Percentiles rank a stretch among this genome's conserved stretches.
phyloP scores from a whole-genome alignment of 2,329 filamentous ascomycete genomes.

The Torrubiellomyces zombiae region DNA sequence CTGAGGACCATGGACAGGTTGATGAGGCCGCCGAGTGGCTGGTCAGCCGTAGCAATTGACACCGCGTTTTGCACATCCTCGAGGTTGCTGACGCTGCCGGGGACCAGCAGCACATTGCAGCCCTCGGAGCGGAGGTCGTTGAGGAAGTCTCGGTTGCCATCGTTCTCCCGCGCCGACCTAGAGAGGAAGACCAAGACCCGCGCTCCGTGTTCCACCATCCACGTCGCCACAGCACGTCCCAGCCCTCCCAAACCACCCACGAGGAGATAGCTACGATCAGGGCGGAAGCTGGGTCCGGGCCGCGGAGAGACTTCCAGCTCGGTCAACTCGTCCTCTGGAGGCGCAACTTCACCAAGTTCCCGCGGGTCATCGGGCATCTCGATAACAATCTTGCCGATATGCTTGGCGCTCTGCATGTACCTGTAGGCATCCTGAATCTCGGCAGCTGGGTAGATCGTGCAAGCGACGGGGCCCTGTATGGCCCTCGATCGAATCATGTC shows the following conservation, averaged over 20 bases:
- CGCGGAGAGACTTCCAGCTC: no score
- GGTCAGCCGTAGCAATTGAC: not conserved
- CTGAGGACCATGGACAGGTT: conserved; percentile 18
- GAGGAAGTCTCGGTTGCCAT: conserved; percentile 3
- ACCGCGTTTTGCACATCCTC: conserved; percentile 4
- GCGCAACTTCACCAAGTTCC: no score
- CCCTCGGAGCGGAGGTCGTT: conserved; percentile 8
- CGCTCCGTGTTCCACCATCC: conserved; percentile 10
- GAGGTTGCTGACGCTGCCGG: conserved; percentile 3
- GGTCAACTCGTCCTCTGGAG: no score
- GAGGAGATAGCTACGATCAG: conserved; percentile 7
- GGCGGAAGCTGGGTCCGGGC: no score
- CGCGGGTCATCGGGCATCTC: conserved; percentile 5
- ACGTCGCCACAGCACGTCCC: conserved; percentile 5
- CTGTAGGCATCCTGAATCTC: conserved; percentile 6
- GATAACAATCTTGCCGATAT: conserved; percentile 8
- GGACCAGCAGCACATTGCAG: conserved; percentile 7
- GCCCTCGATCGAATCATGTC: not conserved
- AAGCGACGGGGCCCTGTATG: no score
- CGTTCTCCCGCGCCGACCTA: conserved; percentile 2
- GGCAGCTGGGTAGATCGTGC: conserved; percentile 5
- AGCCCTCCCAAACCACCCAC: conserved; percentile 9
- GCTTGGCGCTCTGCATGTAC: conserved; percentile 7
- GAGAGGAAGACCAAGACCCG: conserved; percentile 10
- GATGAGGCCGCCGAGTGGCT: conserved; percentile 17